phyloP scores from a whole-genome alignment of 108 stramenopile genomes.

The Stephanodiscus triporus region DNA sequence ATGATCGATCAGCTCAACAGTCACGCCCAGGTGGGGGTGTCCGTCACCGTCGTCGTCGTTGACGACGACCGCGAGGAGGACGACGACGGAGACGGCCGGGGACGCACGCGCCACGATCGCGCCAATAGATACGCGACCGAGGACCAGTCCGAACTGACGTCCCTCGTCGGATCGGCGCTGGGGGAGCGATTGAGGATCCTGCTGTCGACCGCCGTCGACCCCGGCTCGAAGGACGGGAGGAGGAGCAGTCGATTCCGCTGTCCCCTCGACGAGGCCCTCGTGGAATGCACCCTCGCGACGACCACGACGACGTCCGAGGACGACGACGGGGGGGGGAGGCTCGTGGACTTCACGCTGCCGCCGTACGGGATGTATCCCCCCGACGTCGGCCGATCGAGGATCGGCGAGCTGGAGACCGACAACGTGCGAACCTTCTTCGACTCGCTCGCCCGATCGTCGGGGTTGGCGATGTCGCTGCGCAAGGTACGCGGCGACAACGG shows the following conservation, averaged over 20 bases:
- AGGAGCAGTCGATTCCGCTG: slow-evolving; percentile 78
- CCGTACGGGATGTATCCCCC: slow-evolving; percentile 83
- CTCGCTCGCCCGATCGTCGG: slow-evolving; percentile 54
- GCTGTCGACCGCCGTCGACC: background rate
- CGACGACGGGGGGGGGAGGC: slow-evolving; percentile 17
- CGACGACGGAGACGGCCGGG: background rate
- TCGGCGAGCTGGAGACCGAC: slow-evolving; percentile 65
- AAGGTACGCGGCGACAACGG: slow-evolving; percentile 84
- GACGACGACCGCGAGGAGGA: slow-evolving; percentile 1
- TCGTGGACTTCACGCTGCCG: slow-evolving; percentile 52
- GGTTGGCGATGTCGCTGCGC: slow-evolving; percentile 53
- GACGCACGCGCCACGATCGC: no score
- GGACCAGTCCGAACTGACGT: slow-evolving; percentile 57
- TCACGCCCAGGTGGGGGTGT: slow-evolving; percentile 85
- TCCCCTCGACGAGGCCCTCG: slow-evolving; percentile 88
- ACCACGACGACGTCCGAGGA: background rate
- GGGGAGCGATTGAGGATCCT: slow-evolving; percentile 54
- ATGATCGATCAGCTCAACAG: slow-evolving; percentile 92
- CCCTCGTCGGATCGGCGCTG: slow-evolving; percentile 58
- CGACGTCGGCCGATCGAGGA: slow-evolving; percentile 58
- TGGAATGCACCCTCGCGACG: slow-evolving; percentile 64
- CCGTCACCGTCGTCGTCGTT: slow-evolving; percentile 42
- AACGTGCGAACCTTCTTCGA: slow-evolving; percentile 61
- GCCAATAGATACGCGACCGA: slow-evolving; percentile 56
- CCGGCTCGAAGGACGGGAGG: no score